Conservation (phyloP, 176 grass and related monocot species). For the Hordeum vulgare region MorexV3_pseudomolecules_assembly NC_058519.1:52624701-52625200, state of each 20-base stretch:
- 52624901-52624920: slow-evolving; percentile 83
- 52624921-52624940: slow-evolving; percentile 71
- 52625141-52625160: not conserved
- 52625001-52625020: slow-evolving; percentile 59
- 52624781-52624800: slow-evolving; percentile 99
- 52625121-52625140: not conserved
- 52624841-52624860: slow-evolving; percentile 10
- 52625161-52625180: not conserved
- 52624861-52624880: slow-evolving; percentile 13
- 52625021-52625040: slow-evolving; percentile 1
- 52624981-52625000: slow-evolving; percentile 78
- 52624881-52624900: slow-evolving; percentile 83
- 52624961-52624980: slow-evolving; percentile 82
- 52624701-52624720: slow-evolving; percentile 91
- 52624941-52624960: slow-evolving; percentile 91
- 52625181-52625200: not conserved
- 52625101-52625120: slow-evolving; percentile 1
- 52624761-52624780: slow-evolving; percentile 95
- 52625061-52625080: not conserved
- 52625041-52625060: not conserved
- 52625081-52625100: not conserved
- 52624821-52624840: slow-evolving; percentile 7
- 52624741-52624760: slow-evolving; percentile 98
- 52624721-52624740: slow-evolving; percentile 88
- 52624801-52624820: slow-evolving; percentile 49